These are phyloP conservation scores for Yarrowia deformans DNA, from an alignment of 805 yeast genomes.

Conservation along the genomic window DNA sequence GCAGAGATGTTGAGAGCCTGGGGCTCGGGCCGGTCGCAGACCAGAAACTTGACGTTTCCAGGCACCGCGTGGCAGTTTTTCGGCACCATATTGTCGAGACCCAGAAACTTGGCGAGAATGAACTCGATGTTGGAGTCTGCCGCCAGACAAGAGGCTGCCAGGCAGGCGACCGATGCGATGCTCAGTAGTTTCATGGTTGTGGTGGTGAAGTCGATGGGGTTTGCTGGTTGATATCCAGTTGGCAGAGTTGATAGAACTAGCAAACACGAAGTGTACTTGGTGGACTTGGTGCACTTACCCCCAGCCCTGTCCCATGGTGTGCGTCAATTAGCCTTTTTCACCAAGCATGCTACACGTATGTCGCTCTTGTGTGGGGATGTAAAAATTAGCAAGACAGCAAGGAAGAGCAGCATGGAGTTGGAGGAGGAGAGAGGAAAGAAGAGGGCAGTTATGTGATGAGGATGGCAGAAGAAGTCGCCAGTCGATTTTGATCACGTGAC, in stretches of 20 bases:
- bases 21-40: slow-evolving; percentile 1
- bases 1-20: slow-evolving; percentile 14
- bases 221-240: too few species aligned
- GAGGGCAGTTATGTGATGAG: too few species aligned
- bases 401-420: background rate
- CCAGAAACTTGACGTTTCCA: slow-evolving; percentile 17
- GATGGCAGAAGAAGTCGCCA: too few species aligned
- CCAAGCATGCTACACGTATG: slow-evolving; percentile 3
- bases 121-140: slow-evolving; percentile 25
- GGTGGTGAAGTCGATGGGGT: background rate
- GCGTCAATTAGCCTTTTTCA: slow-evolving; percentile 4
- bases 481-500: too few species aligned
- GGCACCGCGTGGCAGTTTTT: slow-evolving; percentile 30
- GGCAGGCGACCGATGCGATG: background rate
- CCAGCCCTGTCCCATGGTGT: background rate
- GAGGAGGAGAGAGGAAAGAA: background rate
- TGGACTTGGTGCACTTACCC: background rate
- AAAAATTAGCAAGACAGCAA: too few species aligned
- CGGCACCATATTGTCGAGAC: slow-evolving; percentile 23
- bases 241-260: background rate
- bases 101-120: slow-evolving; percentile 19
- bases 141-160: slow-evolving; percentile 2
- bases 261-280: background rate
- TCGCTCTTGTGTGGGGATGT: background rate
- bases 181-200: background rate